Percentiles rank a stretch among this genome's conserved stretches.
phyloP scores from a whole-genome alignment of 2,329 filamentous ascomycete genomes.

The Parascedosporium putredinis region DNA sequence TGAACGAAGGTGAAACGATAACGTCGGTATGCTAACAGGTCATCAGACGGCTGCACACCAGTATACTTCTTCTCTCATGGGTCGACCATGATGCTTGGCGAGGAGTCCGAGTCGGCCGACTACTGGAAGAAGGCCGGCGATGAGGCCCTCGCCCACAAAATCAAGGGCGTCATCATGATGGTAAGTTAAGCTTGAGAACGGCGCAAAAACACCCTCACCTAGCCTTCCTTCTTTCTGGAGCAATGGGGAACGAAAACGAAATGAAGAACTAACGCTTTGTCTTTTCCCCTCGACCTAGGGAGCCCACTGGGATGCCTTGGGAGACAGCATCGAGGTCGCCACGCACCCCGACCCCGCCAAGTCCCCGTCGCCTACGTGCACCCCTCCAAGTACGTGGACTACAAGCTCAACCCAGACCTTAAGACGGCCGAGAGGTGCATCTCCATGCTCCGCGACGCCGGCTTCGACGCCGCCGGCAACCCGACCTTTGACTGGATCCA shows the following conservation, averaged over 20 bases:
- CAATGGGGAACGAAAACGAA: neutral
- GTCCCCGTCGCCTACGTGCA: conserved; percentile 58
- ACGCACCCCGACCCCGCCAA: conserved; percentile 51
- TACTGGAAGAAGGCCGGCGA: conserved; percentile 60
- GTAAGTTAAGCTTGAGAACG: no score
- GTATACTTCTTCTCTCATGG: conserved; percentile 62
- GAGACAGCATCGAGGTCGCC: conserved; percentile 47
- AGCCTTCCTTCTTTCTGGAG: no score
- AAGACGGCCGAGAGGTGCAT: conserved; percentile 38
- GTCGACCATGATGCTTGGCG: conserved; percentile 62
- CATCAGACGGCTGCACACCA: conserved; percentile 27
- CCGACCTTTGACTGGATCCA: conserved; percentile 59
- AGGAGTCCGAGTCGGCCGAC: conserved; percentile 47
- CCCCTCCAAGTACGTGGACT: conserved; percentile 53
- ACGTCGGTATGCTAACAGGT: neutral
- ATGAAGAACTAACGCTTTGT: conserved; percentile 6
- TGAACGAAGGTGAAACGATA: no score
- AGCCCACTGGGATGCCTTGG: conserved; percentile 53
- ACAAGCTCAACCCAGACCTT: conserved; percentile 51
- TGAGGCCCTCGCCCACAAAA: conserved; percentile 33
- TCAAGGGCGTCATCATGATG: conserved; percentile 59
- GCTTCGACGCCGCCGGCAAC: conserved; percentile 44
- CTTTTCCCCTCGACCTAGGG: no score
- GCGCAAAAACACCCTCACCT: no score
- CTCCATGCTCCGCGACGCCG: conserved; percentile 32